Base-by-base conservation (phyloP, 2,329 filamentous ascomycete species). In the Blastomyces percursus region DNA sequence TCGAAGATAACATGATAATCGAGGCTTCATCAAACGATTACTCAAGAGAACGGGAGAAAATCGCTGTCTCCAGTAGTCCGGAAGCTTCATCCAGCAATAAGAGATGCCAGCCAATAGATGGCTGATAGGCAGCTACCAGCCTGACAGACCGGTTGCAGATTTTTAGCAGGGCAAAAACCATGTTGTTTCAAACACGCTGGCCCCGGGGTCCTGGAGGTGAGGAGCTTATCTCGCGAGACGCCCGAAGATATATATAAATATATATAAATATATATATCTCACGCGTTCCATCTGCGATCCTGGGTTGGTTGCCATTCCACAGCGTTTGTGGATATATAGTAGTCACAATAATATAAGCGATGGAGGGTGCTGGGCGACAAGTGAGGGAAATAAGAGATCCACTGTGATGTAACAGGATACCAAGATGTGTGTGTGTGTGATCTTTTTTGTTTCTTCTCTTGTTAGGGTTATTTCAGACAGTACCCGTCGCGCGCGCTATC, bases 71-170 rank as follows among this genome's bases (percentile, higher is more conserved):
- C 52, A 40, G 32, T 54, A 21, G 24, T 9, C 46, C 21, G 6
- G 56, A 48, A 56, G 54, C 54, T 24, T 40, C 19, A 16, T 24
- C 35, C 12, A 56, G 35, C 14, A 59, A 48, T 42, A 30, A 21
- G 27, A 30, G 16, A 48, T 19, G 21, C 16, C 42, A 59, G 56
- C 56, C 56, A 59, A 59, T 59, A 35, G 56, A 59, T 59, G 30
- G 14, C 38, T 9, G 19, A 32, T 32, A 42, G 56, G 30, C 56
- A 59, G 56, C 56, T 19, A 46, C 14, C 56, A 35, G 24, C 56
- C 40, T 48, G 42, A 59, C 56, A 59, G 8, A 8, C 5, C 7
- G 11, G n/a, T 56, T 38, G 19, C 54, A 54, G 30, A 32, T 19
- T 30, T 54, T 21, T n/a, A 19, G 51, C 16, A 54, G 51, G 32